Evolutionary conservation across 148 eudicot genomes (phyloP), one percentile per base, ranked within the genome.

Genomic region (Chenopodium formosanum): DNA sequence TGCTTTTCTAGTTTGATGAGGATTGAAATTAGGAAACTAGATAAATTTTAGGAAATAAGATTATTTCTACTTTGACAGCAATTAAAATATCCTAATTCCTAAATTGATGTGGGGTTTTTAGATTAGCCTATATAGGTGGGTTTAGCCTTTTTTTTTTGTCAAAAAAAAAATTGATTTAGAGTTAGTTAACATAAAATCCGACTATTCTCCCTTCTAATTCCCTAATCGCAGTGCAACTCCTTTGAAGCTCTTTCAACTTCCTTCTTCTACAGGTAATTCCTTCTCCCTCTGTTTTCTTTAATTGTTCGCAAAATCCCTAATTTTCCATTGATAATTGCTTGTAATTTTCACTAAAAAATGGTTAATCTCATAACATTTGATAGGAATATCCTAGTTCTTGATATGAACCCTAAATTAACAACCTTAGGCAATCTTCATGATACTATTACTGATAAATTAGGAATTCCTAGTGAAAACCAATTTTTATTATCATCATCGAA

Each of bases 341-440:
- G 63, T 73, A 68, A 58, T 72, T 83, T 37, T 73, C 40, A 44
- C 10, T 29, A 20, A 7, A 25, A 78, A 80, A 94, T 92, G 97
- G 90, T 94, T 60, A 92, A 83, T 76, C n/a, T 94, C 32, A 82
- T 77, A 78, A 68, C 87, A 14, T 80, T 86, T 17, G 88, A 88
- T 46, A 80, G 81, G 44, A 87, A 86, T 88, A 92, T 92, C 88
- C 88, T 94, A 79, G 44, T 75, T 66, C 88, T 94, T 19, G 56
- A 91, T 48, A 22, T 94, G 66, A 88, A 88, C 80, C 94, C 97
- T 78, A 75, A 79, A 70, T 79, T 83, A 8, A 89, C 94, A 44
- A 88, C 93, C 31, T 76, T 92, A 47, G 73, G 82, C 13, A 78
- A 79, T 73, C 91, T 94, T 40, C 85, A 78, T 9, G 86, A 37